phyloP scores from a whole-genome alignment of 1,284 basidiomycete genomes.

The Sporisorium reilianum region DNA sequence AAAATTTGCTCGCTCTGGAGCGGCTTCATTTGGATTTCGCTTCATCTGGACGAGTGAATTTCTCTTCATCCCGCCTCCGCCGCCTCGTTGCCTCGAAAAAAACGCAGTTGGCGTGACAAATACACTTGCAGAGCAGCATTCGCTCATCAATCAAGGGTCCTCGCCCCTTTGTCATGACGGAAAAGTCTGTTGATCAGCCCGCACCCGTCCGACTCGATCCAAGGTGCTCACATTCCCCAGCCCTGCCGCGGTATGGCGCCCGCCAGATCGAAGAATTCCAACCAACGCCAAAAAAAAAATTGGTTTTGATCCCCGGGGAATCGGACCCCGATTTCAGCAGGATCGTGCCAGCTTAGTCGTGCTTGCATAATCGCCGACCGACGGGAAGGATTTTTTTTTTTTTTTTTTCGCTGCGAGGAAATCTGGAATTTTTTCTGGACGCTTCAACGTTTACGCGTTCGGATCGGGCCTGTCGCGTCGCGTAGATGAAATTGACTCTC shows the following conservation, averaged over 20 bases:
- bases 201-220: too few species aligned
- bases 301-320: too few species aligned
- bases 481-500: slow-evolving; percentile 2
- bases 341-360: background rate
- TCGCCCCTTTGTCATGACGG: background rate
- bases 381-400: too few species aligned
- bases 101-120: too few species aligned
- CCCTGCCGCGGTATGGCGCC: background rate
- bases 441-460: slow-evolving; percentile 9
- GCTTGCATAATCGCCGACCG: background rate
- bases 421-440: background rate
- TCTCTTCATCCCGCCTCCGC: background rate
- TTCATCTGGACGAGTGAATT: background rate
- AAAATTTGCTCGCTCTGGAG: too few species aligned
- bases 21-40: background rate
- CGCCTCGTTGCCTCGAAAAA: too few species aligned
- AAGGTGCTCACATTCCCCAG: background rate
- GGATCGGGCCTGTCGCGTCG: slow-evolving; percentile 3
- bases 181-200: too few species aligned
- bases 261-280: background rate
- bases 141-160: slow-evolving; percentile 7
- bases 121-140: too few species aligned
- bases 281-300: background rate
- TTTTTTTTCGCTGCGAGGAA: too few species aligned
- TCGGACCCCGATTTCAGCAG: slow-evolving; percentile 53